These are phyloP conservation scores for Sechiopsis laciniata DNA, from an alignment of 306 rosid genomes.

Conservation along the genomic window DNA sequence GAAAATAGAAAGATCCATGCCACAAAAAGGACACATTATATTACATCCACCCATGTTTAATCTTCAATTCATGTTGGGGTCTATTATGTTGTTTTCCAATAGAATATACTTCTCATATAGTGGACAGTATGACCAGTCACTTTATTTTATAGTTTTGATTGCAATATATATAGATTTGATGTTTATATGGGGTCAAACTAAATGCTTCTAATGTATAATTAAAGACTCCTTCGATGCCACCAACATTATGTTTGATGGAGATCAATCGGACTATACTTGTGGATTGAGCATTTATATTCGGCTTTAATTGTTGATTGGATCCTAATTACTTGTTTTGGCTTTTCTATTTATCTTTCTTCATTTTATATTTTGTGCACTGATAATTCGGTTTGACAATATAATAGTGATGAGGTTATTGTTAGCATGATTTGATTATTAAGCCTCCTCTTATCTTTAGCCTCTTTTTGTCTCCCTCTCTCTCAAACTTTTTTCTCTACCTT, in stretches of 20 bases:
- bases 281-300: conserved; percentile 3
- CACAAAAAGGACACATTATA: conserved; percentile 13
- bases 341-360: background rate
- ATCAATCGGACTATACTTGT: conserved; percentile 19
- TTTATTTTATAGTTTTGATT: conserved; percentile 18
- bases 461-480: background rate
- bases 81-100: conserved; percentile 15
- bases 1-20: conserved; percentile 14
- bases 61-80: conserved; percentile 20
- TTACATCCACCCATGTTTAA: conserved; percentile 18
- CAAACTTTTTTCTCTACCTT: background rate
- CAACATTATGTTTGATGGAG: conserved; percentile 12
- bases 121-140: conserved; percentile 18
- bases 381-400: background rate
- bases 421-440: background rate
- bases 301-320: conserved; percentile 7
- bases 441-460: conserved; percentile 1
- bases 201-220: conserved; percentile 7
- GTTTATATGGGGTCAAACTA: conserved; percentile 16
- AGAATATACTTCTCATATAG: conserved; percentile 12
- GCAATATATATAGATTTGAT: conserved; percentile 8
- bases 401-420: background rate
- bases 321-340: background rate
- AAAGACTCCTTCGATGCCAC: conserved; percentile 18
- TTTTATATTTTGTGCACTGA: background rate